phyloP scores from a whole-genome alignment of 352 stramenopile species.

The Phytophthora pistaciae region DNA sequence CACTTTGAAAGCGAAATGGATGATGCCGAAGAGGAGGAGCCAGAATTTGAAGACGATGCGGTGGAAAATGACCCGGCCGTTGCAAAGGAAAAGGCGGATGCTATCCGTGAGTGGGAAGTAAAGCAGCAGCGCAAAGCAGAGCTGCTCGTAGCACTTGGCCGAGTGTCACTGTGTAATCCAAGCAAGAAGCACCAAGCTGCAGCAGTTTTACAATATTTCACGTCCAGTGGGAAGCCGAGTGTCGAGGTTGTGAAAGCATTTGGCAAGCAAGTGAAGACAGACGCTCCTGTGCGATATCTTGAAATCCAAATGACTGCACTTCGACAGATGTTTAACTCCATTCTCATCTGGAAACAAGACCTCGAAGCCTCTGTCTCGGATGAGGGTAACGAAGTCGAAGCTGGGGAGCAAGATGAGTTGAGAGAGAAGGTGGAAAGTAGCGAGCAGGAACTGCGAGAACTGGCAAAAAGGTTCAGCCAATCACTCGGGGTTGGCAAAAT shows the following conservation, averaged over 20 bases:
- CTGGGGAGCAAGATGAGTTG: constrained; percentile 63
- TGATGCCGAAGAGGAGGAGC: constrained; percentile 60
- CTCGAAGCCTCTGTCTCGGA: constrained; percentile 33
- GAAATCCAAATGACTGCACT: constrained; percentile 91
- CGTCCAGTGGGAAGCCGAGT: constrained; percentile 52
- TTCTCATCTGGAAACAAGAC: constrained; percentile 76
- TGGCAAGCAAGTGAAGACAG: constrained; percentile 78
- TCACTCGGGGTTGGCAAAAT: constrained; percentile 86
- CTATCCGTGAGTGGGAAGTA: constrained; percentile 34
- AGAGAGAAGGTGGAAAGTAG: constrained; percentile 59
- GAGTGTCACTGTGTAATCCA: constrained; percentile 83
- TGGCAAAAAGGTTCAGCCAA: constrained; percentile 85
- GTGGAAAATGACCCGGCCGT: constrained; percentile 22
- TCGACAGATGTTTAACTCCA: constrained; percentile 69
- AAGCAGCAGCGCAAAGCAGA: constrained; percentile 64
- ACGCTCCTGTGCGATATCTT: constrained; percentile 82
- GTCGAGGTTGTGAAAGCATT: constrained; percentile 85
- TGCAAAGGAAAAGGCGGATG: constrained; percentile 32
- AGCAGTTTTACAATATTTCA: constrained; percentile 74
- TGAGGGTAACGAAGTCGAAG: constrained; percentile 26
- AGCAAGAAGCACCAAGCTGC: constrained; percentile 85
- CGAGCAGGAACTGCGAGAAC: constrained; percentile 67
- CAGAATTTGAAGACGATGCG: constrained; percentile 40
- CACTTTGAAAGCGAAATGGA: constrained; percentile 86
- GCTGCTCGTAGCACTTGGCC: constrained; percentile 74